Base-by-base conservation (phyloP, 768 basidiomycete species). In the Tulasnella calospora region DNA sequence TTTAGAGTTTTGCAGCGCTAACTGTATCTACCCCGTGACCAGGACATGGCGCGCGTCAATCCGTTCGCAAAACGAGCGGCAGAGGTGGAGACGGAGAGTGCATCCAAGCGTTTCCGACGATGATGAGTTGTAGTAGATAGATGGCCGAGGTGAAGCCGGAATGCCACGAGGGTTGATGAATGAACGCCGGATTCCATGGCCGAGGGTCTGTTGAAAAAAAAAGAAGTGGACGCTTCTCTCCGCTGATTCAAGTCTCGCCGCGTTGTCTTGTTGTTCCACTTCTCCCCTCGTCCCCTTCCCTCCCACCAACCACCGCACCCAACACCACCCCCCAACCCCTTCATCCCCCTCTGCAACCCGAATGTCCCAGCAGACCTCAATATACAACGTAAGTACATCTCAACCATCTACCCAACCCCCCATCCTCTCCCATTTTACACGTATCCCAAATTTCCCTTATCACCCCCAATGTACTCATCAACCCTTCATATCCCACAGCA, bases 401-500 rank as follows among this genome's bases (percentile, higher is more conserved):
- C 23, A n/a, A 6, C 21, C 7, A 23, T 51, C 51, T 2, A 2
- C 38, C 38, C n/a, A 47, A 47, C 46, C 8, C 51, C n/a, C 23
- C 7, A 3, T 1, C 23, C n/a, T 1, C n/a, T 67, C 55, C 9
- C 55, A 57, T 67, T 30, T 67, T 33, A 67, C 33, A 27, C 61
- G 61, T 35, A 33, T 13, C 27, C 27, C 30, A 27, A 17, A 57
- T 57, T 57, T 67, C 61, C 27, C 61, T 67, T 51, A 51, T 51
- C 61, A 67, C 61, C 35, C 61, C 30, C 61, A 67, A 67, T 76
- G 23, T 35, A 35, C 61, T 67, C 33, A 67, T 35, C 30, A 13
- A 67, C 33, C 61, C 30, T 67, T 27, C 30, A 23, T 13, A 27
- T 27, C 30, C 41, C 35, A 23, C 76, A 87, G 86, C 86, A 87